Base-by-base conservation (phyloP, 441 rosid genomes). In the Populus tomentosa region DNA sequence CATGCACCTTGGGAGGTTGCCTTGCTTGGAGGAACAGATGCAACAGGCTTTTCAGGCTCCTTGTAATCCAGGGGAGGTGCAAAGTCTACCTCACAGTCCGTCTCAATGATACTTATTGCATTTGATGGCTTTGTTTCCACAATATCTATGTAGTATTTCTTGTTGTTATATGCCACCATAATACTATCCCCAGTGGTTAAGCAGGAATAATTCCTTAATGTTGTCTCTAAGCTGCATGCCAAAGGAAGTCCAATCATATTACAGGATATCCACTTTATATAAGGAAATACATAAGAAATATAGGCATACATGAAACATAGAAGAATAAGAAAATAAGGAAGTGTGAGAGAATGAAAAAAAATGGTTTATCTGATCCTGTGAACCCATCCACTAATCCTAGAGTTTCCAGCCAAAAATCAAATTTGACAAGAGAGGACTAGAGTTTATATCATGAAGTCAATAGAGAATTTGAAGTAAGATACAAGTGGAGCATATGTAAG, bases 51-150 rank as follows among this genome's bases (percentile, higher is more conserved):
- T 84, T 84, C 95, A 70, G 92, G 94, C 77, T 90, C 97, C 71
- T 88, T 89, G 83, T 89, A 92, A 80, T 94, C 98, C 77, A 94
- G 86, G 23, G 98, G 98, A 71, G 93, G 91, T 28, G 98, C 97
- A 75, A 92, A 94, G 81, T 89, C 98, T 71, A 94, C 98, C 86
- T 94, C 98, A 79, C 98, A 94, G 80, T 94, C 98, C 21, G 98
- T 93, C 86, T 93, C 98, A 75, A 93, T 92, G 76, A 93, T 90
- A 84, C 90, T 93, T 56, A 93, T 89, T 69, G 94, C 97, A 78
- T 84, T 73, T 16, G 97, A 89, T 75, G 98, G 98, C 79, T 89
- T 91, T 64, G 95, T 86, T 84, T 92, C 97, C 69, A 92, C 72
- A 61, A 94, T 92, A 82, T 93, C 94, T 70, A 93, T 91, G 79